These are phyloP conservation scores for Begonia masoniana DNA, from an alignment of 306 rosid species.

Conservation along the genomic window DNA sequence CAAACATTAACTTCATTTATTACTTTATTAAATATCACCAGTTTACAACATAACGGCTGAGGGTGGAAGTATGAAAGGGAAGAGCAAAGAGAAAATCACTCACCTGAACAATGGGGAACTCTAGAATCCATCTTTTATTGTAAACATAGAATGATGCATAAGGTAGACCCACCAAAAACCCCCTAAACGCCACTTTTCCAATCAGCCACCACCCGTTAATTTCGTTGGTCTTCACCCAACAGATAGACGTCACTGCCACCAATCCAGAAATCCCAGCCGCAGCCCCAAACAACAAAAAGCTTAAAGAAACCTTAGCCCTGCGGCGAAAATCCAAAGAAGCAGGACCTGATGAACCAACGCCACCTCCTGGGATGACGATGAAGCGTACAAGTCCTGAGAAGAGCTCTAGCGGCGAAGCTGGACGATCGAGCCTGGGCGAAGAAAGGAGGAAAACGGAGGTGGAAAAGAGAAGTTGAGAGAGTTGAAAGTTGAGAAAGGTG, in stretches of 20 bases:
- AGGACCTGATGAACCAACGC: constrained; percentile 7
- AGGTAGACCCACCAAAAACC: constrained; percentile 44
- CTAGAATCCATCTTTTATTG: constrained; percentile 64
- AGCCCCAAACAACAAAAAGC: constrained; percentile 24
- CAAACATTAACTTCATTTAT: too few relatives aligned
- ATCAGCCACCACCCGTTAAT: constrained; percentile 23
- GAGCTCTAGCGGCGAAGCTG: constrained; percentile 31
- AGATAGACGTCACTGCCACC: constrained; percentile 37
- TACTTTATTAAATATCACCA: too few relatives aligned
- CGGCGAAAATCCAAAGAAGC: constrained; percentile 19
- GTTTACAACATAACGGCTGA: too few relatives aligned
- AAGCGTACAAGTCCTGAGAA: constrained; percentile 23
- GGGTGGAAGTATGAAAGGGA: too few relatives aligned
- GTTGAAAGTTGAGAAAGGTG: constrained; percentile 44
- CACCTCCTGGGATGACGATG: constrained; percentile 26
- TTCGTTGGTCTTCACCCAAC: constrained; percentile 19
- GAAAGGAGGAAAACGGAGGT: constrained; percentile 46
- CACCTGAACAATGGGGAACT: constrained; percentile 89
- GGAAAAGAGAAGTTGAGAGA: constrained; percentile 59
- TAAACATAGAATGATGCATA: constrained; percentile 55
- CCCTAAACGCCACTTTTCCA: constrained; percentile 40
- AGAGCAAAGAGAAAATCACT: too few relatives aligned
- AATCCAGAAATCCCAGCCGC: constrained; percentile 27
- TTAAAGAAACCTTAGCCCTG: constrained; percentile 30
- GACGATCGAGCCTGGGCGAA: constrained; percentile 34